A percentile compares a stretch with the other conserved stretches of the same genome.
Conservation (phyloP, 176 grass and related monocot genomes). For the Themeda triandra region DNA sequence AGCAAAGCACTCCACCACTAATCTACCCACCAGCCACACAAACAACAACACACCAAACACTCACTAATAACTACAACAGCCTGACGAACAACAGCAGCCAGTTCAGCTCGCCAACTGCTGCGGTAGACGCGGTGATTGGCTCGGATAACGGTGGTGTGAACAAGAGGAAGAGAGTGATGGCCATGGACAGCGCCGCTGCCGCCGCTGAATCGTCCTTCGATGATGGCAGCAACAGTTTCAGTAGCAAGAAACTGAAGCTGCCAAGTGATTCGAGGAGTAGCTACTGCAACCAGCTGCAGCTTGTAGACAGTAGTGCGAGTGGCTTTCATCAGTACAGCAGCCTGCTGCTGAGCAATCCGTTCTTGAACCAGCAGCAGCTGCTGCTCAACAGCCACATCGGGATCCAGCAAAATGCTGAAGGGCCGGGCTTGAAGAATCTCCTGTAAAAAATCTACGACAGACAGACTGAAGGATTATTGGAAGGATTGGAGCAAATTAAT, state of each 20-base stretch:
- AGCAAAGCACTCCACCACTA: background rate
- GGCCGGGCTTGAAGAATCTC: background rate
- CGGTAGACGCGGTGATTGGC: background rate
- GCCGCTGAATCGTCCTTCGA: background rate
- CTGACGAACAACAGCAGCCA: background rate
- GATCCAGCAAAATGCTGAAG: background rate
- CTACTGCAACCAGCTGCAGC: constrained; percentile 20
- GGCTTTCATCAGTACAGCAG: constrained; percentile 15
- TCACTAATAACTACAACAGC: background rate
- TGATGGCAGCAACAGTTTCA: background rate
- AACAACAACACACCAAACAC: background rate
- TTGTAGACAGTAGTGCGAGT: background rate
- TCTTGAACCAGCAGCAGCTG: background rate
- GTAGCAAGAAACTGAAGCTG: background rate
- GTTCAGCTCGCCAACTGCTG: background rate
- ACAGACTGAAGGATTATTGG: background rate
- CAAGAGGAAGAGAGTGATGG: constrained; percentile 29
- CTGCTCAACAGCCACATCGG: background rate
- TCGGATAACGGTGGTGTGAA: background rate
- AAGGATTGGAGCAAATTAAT: background rate
- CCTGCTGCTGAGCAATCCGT: constrained; percentile 23
- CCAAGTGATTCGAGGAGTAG: constrained; percentile 16
- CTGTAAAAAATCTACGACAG: background rate
- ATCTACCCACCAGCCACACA: constrained; percentile 15
- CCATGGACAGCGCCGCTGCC: background rate